Conservation (phyloP, 345 rosid genomes). For the Populus simonii region DNA sequence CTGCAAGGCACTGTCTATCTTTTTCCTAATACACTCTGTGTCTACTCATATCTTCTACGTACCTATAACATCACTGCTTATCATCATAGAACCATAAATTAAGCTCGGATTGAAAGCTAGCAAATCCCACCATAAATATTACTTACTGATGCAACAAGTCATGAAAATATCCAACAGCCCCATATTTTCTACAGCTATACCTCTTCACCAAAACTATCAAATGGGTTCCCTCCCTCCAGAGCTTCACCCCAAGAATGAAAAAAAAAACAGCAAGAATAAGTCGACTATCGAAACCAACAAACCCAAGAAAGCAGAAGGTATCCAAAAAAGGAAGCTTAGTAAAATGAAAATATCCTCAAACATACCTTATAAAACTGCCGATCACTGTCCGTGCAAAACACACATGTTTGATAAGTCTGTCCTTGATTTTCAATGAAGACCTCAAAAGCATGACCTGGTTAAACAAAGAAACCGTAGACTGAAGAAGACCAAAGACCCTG, state of each 20-base stretch:
- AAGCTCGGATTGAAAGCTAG: not conserved
- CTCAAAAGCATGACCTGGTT: not conserved
- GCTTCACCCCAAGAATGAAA: not conserved
- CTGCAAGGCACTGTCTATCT: not conserved
- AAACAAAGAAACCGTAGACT: not conserved
- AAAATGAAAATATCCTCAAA: not conserved
- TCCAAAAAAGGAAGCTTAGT: not conserved
- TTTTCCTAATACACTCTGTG: not conserved
- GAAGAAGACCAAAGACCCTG: not conserved
- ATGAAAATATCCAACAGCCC: not conserved
- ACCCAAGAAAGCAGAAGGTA: not conserved
- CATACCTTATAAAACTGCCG: not conserved
- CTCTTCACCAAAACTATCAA: not conserved
- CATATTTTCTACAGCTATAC: not conserved
- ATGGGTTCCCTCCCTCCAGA: not conserved
- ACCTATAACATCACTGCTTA: not conserved
- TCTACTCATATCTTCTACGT: not conserved
- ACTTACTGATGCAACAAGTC: not conserved
- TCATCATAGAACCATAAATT: not conserved
- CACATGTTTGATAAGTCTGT: not conserved
- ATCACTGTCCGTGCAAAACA: not conserved
- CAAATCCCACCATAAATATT: not conserved
- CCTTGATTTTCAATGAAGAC: not conserved
- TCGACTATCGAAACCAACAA: not conserved
- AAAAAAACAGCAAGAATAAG: not conserved